Base-by-base conservation (phyloP, 768 basidiomycete genomes). In the Cytidiella melzeri region DNA sequence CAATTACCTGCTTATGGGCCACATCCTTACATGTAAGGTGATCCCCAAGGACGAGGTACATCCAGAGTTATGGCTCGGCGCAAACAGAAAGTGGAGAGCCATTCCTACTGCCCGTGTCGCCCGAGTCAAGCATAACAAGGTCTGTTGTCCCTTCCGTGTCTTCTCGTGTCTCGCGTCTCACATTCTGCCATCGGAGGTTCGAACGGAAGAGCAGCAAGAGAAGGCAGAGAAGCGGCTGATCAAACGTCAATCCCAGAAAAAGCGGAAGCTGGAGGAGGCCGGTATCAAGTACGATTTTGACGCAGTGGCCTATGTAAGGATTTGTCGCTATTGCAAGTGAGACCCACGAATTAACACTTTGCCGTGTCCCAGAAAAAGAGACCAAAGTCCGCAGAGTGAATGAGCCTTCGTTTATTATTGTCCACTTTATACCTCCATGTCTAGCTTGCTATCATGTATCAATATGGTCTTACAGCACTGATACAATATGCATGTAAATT, bases 1-100 rank as follows among this genome's bases (percentile, higher is more conserved):
- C 75, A 98, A 96, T 71, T 99, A 97, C 67, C 78, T 99, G 34
- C 75, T 99, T 55, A 80, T 87, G 76, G 94, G 95, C 5, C 95
- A 96, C 63, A 87, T 99, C 55, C 75, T 99, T 48, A 81, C 79
- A 39, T 98, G 95, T 73, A 87, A 90, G 67, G 67, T 93, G 45
- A 81, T 98, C 51, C 92, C 96, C 36, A 83, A 83, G 57, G 91
- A 94, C 21, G 67, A 94, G 53, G 81, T 98, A 1, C 95, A 98
- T 64, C 88, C 93, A 11, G 82, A 95, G 61, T 69, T 98, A 1
- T 99, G 96, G 96, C 73, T 94, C 10, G 95, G 96, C n/a, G 91
- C 94, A 18, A 96, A 97, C 70, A 80, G 87, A 57, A 93, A 91
- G 64, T 98, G 87, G 84, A 74, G 84, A 55, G 66, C 69, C 3